Base-by-base conservation (phyloP, 345 rosid species). In the Jatropha curcas region DNA sequence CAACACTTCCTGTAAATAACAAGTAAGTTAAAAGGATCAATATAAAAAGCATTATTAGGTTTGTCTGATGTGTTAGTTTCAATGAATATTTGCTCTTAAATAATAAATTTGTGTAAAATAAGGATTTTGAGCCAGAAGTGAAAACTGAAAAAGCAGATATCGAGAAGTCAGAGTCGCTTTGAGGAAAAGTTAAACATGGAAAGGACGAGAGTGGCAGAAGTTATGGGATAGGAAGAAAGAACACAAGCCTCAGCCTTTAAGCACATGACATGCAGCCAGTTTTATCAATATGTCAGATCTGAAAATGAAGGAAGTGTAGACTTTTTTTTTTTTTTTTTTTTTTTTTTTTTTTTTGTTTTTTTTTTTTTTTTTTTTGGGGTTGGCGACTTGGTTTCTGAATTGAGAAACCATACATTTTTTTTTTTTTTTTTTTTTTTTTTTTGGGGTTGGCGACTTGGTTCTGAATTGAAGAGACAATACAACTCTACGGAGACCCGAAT, bases 1-100 rank as follows among this genome's bases (percentile, higher is more conserved):
- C 63, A 94, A 61, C 79, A 94, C 98, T 81, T 94, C 98, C 98
- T 94, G 90, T 59, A 41, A 24, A 65, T 20, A n/a, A n/a, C 58
- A n/a, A n/a, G n/a, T n/a, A n/a, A 48, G 60, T 12, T 25, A 20
- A 4, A 63, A n/a, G n/a, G 14, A 59, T 37, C n/a, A 63, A 60
- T 5, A 45, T 17, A 25, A 58, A 61, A 19, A 62, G 20, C 37
- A 16, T 7, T 34, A 34, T 5, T 43, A 41, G 33, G 27, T 67
- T 74, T 72, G 68, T 74, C 62, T 33, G 13, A 30, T 65, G 16
- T 19, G 28, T 34, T 9, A 33, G 64, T 55, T 76, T 55, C 73
- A 69, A 52, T 37, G 60, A 28, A 51, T 14, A 34, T n/a, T n/a
- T n/a, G n/a, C n/a, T n/a, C n/a, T n/a, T n/a, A n/a, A n/a, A 41